Conservation (phyloP, 1,284 basidiomycete genomes). For the Fomes fomentarius region DNA sequence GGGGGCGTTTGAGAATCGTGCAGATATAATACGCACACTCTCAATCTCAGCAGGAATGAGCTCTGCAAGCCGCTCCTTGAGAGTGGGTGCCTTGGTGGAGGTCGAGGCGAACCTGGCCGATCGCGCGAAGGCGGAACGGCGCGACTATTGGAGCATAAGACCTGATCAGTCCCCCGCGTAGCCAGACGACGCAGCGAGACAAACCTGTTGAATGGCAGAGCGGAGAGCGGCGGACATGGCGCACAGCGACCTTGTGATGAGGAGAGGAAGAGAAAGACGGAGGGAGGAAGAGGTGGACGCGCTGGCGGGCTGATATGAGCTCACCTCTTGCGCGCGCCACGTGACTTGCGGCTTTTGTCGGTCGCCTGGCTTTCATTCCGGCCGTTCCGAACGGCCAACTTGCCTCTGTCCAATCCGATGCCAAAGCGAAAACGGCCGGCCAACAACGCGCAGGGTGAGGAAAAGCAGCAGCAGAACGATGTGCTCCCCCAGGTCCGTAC, state of each 20-base stretch:
- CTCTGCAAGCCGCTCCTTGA: constrained; percentile 90
- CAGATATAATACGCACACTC: constrained; percentile 55
- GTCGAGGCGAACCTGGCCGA: constrained; percentile 68
- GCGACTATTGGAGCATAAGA: constrained; percentile 26
- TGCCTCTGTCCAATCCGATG: constrained; percentile 34
- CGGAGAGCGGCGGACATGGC: constrained; percentile 41
- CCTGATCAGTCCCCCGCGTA: neutral
- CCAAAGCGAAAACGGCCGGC: constrained; percentile 49
- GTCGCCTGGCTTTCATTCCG: constrained; percentile 13
- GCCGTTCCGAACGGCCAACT: constrained; percentile 13
- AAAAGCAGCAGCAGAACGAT: constrained; percentile 23
- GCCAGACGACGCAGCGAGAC: constrained; percentile 22
- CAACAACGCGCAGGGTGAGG: constrained; percentile 8
- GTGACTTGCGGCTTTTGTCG: constrained; percentile 19
- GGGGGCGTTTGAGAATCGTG: constrained; percentile 3
- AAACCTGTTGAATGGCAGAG: constrained; percentile 51
- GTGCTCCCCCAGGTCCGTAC: constrained; percentile 39
- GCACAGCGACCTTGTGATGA: constrained; percentile 23
- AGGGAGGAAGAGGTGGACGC: constrained; percentile 17
- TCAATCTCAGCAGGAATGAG: constrained; percentile 90
- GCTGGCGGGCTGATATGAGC: constrained; percentile 28
- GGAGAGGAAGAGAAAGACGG: constrained; percentile 12
- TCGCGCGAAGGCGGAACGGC: constrained; percentile 49
- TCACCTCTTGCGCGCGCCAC: constrained; percentile 19
- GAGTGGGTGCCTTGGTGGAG: constrained; percentile 68